Percentiles rank a stretch among this genome's conserved stretches.
phyloP scores from a whole-genome alignment of 257 asterid species.

The Salvia hispanica region DNA sequence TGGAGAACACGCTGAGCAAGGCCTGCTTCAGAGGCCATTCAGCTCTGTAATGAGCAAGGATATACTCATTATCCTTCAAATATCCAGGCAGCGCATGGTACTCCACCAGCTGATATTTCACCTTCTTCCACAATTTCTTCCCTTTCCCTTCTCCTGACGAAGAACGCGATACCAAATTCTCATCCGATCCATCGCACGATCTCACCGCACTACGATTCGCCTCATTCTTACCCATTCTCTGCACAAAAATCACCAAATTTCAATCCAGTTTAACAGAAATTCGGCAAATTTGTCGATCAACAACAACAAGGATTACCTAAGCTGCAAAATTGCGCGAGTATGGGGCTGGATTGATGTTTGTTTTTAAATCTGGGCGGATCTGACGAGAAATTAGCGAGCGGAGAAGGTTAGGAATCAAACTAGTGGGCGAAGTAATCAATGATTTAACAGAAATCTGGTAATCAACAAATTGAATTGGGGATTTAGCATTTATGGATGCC shows the following conservation, averaged over 20 bases:
- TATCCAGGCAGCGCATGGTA: constrained; percentile 88
- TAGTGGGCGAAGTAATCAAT: too few relatives aligned
- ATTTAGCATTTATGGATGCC: too few relatives aligned
- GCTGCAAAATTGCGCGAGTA: too few relatives aligned
- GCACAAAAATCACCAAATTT: constrained; percentile 4
- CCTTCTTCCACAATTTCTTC: constrained; percentile 82
- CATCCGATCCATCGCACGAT: constrained; percentile 40
- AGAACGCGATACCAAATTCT: constrained; percentile 24
- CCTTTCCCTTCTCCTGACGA: constrained; percentile 54
- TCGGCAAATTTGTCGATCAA: too few relatives aligned
- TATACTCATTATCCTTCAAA: constrained; percentile 92
- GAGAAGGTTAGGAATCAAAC: too few relatives aligned
- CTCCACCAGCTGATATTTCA: constrained; percentile 92
- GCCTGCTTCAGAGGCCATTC: constrained; percentile 92
- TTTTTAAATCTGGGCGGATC: too few relatives aligned
- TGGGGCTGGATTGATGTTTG: too few relatives aligned
- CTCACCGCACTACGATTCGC: constrained; percentile 33
- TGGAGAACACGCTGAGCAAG: constrained; percentile 75
- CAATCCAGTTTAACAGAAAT: too few relatives aligned
- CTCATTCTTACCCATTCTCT: constrained; percentile 56
- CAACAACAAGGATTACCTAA: too few relatives aligned
- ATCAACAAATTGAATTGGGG: too few relatives aligned
- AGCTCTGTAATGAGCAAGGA: constrained; percentile 71
- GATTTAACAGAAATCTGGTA: too few relatives aligned
- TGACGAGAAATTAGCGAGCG: too few relatives aligned